Evolutionary conservation across 1,139 yeast species (phyloP).

Genomic region (Ogataea hybrid): DNA sequence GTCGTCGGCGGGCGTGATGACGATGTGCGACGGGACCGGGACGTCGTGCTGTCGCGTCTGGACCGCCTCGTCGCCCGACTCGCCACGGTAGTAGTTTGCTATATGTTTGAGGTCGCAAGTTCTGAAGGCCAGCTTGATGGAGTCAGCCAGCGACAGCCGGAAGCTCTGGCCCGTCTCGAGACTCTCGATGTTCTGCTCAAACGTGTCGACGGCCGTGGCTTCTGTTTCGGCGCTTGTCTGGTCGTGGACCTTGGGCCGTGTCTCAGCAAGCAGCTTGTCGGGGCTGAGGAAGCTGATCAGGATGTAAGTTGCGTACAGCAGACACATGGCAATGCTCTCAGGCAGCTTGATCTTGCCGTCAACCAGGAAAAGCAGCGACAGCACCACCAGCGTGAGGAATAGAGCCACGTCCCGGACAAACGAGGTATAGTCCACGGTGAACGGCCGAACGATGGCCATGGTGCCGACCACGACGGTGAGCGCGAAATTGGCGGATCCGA

Average conservation of each 20-base stretch:
- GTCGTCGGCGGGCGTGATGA: conserved; percentile 14
- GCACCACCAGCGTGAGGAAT: conserved; percentile 35
- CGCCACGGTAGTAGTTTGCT: conserved; percentile 6
- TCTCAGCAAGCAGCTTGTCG: conserved; percentile 9
- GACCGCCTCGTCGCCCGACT: not conserved
- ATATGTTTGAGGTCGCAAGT: conserved; percentile 18
- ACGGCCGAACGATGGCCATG: conserved; percentile 69
- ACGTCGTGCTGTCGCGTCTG: not conserved
- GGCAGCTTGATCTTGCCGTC: conserved; percentile 48
- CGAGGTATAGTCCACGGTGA: conserved; percentile 43
- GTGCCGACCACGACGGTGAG: conserved; percentile 72
- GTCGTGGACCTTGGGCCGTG: not conserved
- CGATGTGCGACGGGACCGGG: conserved; percentile 10
- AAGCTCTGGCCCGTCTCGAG: conserved; percentile 27
- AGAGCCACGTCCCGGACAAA: conserved; percentile 43
- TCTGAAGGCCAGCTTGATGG: conserved; percentile 27
- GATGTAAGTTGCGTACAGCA: conserved; percentile 40
- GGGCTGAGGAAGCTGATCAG: conserved; percentile 28
- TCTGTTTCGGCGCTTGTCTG: conserved; percentile 2
- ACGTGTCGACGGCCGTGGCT: conserved; percentile 13
- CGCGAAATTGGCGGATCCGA: conserved; percentile 85
- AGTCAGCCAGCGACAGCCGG: conserved; percentile 30
- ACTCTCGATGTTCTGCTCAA: conserved; percentile 25
- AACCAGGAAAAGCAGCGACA: conserved; percentile 43
- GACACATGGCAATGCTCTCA: conserved; percentile 49